Conservation (phyloP, 202 grass and related monocot genomes). For the Elaeis oleifera region DNA sequence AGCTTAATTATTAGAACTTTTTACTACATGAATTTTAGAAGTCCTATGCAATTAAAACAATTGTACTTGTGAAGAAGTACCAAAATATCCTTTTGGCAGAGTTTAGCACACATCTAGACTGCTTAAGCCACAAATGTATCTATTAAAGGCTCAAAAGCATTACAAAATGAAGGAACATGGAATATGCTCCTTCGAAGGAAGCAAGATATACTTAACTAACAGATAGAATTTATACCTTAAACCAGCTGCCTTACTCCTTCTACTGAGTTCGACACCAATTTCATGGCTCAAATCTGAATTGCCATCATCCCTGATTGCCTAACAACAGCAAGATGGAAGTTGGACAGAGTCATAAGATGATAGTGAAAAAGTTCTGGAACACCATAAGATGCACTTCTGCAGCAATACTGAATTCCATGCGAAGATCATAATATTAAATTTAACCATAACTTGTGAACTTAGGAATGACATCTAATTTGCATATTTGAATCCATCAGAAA, state of each 20-base stretch:
- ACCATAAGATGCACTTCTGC: not conserved
- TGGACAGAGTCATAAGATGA: not conserved
- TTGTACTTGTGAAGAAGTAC: too few relatives aligned
- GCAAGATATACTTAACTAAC: conserved; percentile 3
- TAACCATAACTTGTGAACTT: too few relatives aligned
- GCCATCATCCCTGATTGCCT: conserved; percentile 76
- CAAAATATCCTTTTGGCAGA: too few relatives aligned
- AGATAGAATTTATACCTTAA: conserved; percentile 42
- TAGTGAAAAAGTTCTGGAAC: not conserved
- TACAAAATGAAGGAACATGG: not conserved
- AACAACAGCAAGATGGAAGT: conserved; percentile 5
- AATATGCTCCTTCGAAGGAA: not conserved
- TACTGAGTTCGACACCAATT: conserved; percentile 67
- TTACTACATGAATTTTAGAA: too few relatives aligned
- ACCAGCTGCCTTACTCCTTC: conserved; percentile 47
- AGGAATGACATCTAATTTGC: too few relatives aligned
- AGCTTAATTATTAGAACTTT: too few relatives aligned
- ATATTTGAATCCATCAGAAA: too few relatives aligned
- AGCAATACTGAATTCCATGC: not conserved
- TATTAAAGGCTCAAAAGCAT: too few relatives aligned
- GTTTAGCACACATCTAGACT: too few relatives aligned
- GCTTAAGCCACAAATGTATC: too few relatives aligned
- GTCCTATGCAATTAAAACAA: too few relatives aligned
- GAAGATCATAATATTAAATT: too few relatives aligned
- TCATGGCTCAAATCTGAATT: conserved; percentile 60